Evolutionary conservation across 345 rosid species (phyloP), one percentile per base, ranked within the genome.

Genomic region (Jatropha curcas): DNA sequence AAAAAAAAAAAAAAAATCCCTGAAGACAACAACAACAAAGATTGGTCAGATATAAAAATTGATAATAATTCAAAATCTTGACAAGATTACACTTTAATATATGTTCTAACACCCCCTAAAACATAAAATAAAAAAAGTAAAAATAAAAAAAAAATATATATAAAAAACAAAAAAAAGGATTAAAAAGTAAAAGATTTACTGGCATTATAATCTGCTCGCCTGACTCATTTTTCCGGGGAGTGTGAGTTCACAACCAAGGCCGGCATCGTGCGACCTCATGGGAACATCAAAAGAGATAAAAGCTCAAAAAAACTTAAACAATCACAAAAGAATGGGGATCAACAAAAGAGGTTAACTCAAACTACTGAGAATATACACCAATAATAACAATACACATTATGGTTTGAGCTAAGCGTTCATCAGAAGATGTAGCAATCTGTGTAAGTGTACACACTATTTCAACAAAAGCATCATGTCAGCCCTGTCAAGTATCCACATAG

Each of bases 151-250:
- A n/a, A n/a, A n/a, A n/a, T n/a, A n/a, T n/a, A n/a, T n/a, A n/a
- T n/a, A n/a, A n/a, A n/a, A n/a, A n/a, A n/a, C n/a, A n/a, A n/a
- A n/a, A n/a, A n/a, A n/a, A n/a, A n/a, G n/a, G n/a, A n/a, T n/a
- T n/a, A n/a, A n/a, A n/a, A n/a, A n/a, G n/a, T n/a, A n/a, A n/a
- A 81, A 39, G 68, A 70, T 20, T 71, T 89, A 94, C 98, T 53
- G 98, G 98, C 98, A 94, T 94, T 73, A 92, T 94, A 82, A n/a
- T n/a, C 98, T 94, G 90, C 98, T 94, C n/a, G 74, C 98, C 98
- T 25, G 97, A 98, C 86, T 94, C 98, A 76, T 94, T 94, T 89
- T 94, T n/a, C n/a, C 98, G 77, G 98, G 98, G 74, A 94, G 96
- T 86, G 89, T 84, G 72, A 94, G 98, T 80, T 94, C 98, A 70